A percentile compares a stretch with the other conserved stretches of the same genome.
These are phyloP conservation scores for Mycena sanguinolenta DNA, from an alignment of 768 basidiomycete species.

Conservation along the genomic window DNA sequence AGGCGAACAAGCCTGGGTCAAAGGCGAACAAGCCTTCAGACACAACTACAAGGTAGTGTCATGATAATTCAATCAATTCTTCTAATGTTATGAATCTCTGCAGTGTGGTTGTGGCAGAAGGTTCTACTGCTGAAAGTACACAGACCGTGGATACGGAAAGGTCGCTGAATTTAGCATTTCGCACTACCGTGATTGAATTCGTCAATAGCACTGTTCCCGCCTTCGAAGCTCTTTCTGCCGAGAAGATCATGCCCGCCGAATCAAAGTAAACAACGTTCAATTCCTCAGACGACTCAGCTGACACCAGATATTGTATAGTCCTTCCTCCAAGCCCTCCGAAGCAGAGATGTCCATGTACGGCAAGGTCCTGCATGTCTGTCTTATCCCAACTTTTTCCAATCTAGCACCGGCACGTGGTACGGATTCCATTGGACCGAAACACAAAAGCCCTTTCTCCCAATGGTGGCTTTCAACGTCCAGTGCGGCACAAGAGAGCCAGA, in stretches of 20 bases:
- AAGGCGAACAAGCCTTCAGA: background rate
- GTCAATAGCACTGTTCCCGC: constrained; percentile 1
- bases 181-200: background rate
- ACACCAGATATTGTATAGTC: background rate
- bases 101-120: background rate
- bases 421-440: constrained; percentile 27
- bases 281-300: background rate
- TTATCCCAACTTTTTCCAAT: background rate
- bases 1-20: too few species aligned
- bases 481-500: constrained; percentile 8
- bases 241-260: background rate
- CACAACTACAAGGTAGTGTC: background rate
- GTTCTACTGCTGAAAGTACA: background rate
- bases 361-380: background rate
- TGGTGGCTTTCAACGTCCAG: constrained; percentile 10
- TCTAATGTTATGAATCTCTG: background rate
- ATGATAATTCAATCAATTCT: background rate
- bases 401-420: constrained; percentile 25
- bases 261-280: background rate
- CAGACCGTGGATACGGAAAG: background rate
- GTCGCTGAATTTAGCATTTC: background rate
- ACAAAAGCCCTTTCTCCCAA: background rate
- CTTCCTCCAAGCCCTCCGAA: constrained; percentile 1
- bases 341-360: constrained; percentile 22
- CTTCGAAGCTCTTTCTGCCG: background rate